Evolutionary conservation across 2,329 filamentous ascomycete species (phyloP).

Genomic region (Colletotrichum australisinense): DNA sequence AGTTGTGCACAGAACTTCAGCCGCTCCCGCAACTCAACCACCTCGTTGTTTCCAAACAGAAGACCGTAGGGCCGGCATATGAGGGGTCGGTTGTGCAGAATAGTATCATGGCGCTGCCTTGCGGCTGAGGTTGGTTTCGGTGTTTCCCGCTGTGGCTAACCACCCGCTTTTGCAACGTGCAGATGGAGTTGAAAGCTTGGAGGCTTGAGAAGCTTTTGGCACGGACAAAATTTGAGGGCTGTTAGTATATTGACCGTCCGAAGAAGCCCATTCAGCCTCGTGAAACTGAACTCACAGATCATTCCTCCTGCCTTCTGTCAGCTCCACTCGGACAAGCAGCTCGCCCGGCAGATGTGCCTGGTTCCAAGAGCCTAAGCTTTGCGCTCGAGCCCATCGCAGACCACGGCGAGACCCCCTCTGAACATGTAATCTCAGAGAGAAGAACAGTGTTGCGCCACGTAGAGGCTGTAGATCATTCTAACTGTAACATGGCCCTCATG

Average conservation of each 20-base stretch:
- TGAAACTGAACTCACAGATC: not conserved
- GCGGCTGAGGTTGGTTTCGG: conserved; percentile 5
- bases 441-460: not conserved
- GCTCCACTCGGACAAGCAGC: not conserved
- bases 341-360: not conserved
- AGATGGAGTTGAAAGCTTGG: not conserved
- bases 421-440: not conserved
- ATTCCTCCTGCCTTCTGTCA: not conserved
- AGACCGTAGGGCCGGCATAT: not conserved
- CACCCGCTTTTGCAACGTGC: conserved; percentile 7
- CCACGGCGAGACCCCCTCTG: not conserved
- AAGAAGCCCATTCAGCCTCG: not conserved
- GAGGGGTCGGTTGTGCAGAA: not conserved
- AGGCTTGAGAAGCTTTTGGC: not conserved
- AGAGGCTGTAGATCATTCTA: not conserved
- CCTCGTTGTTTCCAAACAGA: not conserved
- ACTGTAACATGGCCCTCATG: not conserved
- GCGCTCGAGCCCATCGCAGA: not conserved
- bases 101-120: conserved; percentile 9
- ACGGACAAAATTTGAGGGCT: not conserved
- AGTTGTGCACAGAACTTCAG: conserved; percentile 14
- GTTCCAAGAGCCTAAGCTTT: not conserved
- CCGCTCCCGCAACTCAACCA: conserved; percentile 1
- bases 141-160: not conserved
- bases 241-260: not conserved